These are phyloP conservation scores for Nakazawaea sp. DNA, from an alignment of 805 yeast genomes.

Conservation along the genomic window DNA sequence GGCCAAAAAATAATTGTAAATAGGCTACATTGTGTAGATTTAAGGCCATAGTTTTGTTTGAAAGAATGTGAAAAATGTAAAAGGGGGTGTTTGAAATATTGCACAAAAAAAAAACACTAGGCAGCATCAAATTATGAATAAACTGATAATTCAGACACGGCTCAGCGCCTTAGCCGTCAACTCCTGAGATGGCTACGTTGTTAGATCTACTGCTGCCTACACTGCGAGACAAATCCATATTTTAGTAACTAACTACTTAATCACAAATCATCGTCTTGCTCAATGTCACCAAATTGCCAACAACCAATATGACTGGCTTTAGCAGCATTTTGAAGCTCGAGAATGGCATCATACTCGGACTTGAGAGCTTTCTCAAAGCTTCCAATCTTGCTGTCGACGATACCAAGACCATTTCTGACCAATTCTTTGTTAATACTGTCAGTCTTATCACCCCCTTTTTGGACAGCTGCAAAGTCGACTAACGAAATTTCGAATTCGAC, in stretches of 20 bases:
- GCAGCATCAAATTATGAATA: too few relatives aligned
- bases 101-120: neutral
- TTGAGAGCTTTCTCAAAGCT: constrained; percentile 29
- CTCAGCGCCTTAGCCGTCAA: too few relatives aligned
- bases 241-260: neutral
- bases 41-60: too few relatives aligned
- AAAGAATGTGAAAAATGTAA: too few relatives aligned
- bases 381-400: constrained; percentile 32
- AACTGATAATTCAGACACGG: too few relatives aligned
- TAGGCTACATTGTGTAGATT: neutral
- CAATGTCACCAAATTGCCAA: constrained; percentile 73
- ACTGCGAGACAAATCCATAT: too few relatives aligned
- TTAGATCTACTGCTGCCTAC: too few relatives aligned
- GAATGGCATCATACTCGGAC: constrained; percentile 31
- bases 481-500: constrained; percentile 45
- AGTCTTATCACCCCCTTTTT: constrained; percentile 43
- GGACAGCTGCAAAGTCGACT: constrained; percentile 40
- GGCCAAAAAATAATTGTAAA: constrained; percentile 14
- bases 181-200: too few relatives aligned
- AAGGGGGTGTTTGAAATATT: too few relatives aligned
- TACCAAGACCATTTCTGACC: constrained; percentile 53
- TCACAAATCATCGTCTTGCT: constrained; percentile 37
- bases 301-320: constrained; percentile 49
- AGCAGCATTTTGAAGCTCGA: constrained; percentile 41
- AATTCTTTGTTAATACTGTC: constrained; percentile 56